Evolutionary conservation across 495 filamentous ascomycete species (phyloP), one percentile per base, ranked within the genome.

Genomic region (Choiromyces venosus): DNA sequence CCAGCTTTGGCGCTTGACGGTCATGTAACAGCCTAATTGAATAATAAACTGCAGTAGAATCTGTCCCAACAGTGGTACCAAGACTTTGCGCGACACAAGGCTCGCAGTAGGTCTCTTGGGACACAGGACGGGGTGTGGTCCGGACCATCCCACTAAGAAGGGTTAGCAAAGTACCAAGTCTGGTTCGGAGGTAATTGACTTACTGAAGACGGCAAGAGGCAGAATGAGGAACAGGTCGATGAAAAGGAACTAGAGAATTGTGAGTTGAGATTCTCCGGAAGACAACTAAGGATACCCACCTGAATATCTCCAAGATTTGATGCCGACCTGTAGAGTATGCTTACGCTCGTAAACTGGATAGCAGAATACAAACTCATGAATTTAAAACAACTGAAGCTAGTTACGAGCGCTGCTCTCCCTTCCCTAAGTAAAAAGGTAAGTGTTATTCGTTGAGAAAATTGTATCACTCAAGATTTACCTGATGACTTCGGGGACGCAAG

Each of bases 321-420:
- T 25, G 90, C 96, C 35, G 91, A 96, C 8, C 93, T 91, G 82
- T 99, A 99, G 36, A 99, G 85, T 80, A 99, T 97, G 88, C 92
- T 97, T 81, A 99, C 96, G 2, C 93, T 91, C n/a, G 93, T 96
- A 85, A 99, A 99, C 83, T 99, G 96, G 69, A 99, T 99, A 8
- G 95, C 95, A 6, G 94, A 97, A 83, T 99, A 99, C 73, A 99
- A 84, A 79, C 93, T 97, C 96, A 99, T 99, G 82, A 93, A 99
- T 83, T 99, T 99, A 85, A 99, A 99, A 84, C 96, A 99, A 83
- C 92, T 96, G 84, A 99, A 99, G 81, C 94, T 97, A 37, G 96
- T 99, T 9, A 97, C 94, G 25, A 99, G 86, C 66, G 96, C 91
- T 65, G 94, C 94, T 73, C 96, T 89, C 6, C 96, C 96, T 85